Evolutionary conservation across 306 rosid species (phyloP).

Genomic region (Vigna nakashimae): DNA sequence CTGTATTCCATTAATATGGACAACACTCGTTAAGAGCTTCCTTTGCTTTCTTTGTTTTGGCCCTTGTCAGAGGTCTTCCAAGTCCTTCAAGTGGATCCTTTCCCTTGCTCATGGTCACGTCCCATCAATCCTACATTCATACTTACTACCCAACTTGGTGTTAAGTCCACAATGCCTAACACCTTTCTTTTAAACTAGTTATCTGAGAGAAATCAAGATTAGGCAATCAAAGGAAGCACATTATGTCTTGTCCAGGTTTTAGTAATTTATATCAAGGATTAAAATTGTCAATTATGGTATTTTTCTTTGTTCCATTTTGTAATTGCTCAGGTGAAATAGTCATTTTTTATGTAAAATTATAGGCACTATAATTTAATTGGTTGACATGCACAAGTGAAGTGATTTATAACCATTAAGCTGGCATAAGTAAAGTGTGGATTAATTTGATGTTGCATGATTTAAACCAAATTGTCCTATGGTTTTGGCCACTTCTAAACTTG

Average conservation of each 20-base stretch:
- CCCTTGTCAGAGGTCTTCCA: too few relatives aligned
- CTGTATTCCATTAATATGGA: too few relatives aligned
- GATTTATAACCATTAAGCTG: conserved; percentile 1
- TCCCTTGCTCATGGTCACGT: too few relatives aligned
- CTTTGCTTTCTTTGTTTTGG: too few relatives aligned
- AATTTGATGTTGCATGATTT: conserved; percentile 1
- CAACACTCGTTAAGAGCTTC: too few relatives aligned
- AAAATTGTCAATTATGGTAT: conserved; percentile 8
- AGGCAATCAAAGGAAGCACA: conserved; percentile 11
- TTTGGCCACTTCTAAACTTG: too few relatives aligned
- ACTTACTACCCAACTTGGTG: neutral
- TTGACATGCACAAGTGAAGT: neutral
- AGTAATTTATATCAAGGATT: conserved; percentile 12
- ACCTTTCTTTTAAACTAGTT: conserved; percentile 14
- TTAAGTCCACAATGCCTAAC: neutral
- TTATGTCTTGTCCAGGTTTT: neutral
- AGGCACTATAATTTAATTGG: conserved; percentile 5
- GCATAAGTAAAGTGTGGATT: conserved; percentile 15
- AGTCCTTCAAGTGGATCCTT: too few relatives aligned
- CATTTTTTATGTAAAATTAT: conserved; percentile 6
- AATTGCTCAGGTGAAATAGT: neutral
- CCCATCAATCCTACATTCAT: neutral
- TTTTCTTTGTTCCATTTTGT: neutral
- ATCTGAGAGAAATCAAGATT: conserved; percentile 25
- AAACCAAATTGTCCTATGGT: neutral